Base-by-base conservation (phyloP, 352 stramenopile species). In the Globisporangium recalcitrans region DNA sequence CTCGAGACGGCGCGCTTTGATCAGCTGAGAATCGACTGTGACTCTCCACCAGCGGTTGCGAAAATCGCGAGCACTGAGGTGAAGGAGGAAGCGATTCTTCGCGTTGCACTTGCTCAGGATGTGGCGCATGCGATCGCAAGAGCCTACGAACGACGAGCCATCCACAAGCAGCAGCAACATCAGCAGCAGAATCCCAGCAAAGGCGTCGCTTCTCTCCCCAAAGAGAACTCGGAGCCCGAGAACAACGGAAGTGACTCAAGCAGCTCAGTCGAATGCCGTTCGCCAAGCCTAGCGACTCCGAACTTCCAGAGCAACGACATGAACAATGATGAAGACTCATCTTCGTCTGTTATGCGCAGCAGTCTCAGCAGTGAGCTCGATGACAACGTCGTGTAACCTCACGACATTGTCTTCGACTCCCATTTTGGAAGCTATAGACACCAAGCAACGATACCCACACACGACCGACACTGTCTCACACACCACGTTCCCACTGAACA, bases 91-190 rank as follows among this genome's bases (percentile, higher is more conserved):
- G 49, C 24, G 9, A 54, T 64, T 57, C 64, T 69, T 36, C 70
- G 70, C 4, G 66, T 81, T 7, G 72, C 61, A 3, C 52, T 73
- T 3, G 75, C 75, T 0, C 64, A 80, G 38, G 73, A 84, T 19
- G 75, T 84, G 19, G 75, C 75, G n/a, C 64, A 40, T 31, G 75
- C 69, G 26, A 80, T 84, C 22, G 64, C 69, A 0, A 46, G 63
- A 24, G 71, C 73, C 1, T 69, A 73, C 34, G 72, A 77, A 26
- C 54, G 65, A 0, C 75, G 63, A 14, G 63, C 55, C 3, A 26
- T 24, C 1, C n/a, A 21, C 6, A 52, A 24, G 6, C 32, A 38
- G 48, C 16, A 19, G 11, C 42, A 46, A 16, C 24, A 21, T 10
- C 26, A 66, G 11, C 62, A 67, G 10, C 38, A 52, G 21, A 58